These are phyloP conservation scores for Debaryomyces coudertii DNA, from an alignment of 1,139 yeast genomes.

Conservation along the genomic window DNA sequence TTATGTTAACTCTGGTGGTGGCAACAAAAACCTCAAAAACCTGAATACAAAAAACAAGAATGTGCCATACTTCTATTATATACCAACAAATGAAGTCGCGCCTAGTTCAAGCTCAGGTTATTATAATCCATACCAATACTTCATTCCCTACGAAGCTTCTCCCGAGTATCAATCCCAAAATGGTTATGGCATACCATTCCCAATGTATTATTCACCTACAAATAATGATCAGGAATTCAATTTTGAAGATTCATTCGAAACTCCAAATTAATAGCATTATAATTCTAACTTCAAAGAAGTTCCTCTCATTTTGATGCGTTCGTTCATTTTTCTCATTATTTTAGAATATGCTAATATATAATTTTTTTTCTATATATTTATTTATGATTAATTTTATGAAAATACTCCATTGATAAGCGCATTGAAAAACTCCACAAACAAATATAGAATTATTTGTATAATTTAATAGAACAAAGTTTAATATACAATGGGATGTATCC, in stretches of 20 bases:
- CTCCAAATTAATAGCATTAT: constrained; percentile 4
- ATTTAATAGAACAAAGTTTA: background rate
- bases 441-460: background rate
- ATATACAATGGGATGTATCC: constrained; percentile 4
- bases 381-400: constrained; percentile 3
- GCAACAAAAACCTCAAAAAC: constrained; percentile 8
- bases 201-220: constrained; percentile 15
- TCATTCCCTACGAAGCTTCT: constrained; percentile 14
- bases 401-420: constrained; percentile 2
- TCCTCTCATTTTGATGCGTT: background rate
- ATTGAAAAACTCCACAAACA: constrained; percentile 4
- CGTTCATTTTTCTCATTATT: background rate
- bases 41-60: constrained; percentile 8
- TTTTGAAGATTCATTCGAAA: constrained; percentile 10
- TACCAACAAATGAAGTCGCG: constrained; percentile 22
- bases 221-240: constrained; percentile 9
- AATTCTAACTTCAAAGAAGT: background rate
- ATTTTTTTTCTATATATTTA: background rate
- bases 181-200: constrained; percentile 16
- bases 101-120: constrained; percentile 14
- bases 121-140: constrained; percentile 24
- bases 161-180: constrained; percentile 11
- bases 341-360: constrained; percentile 1
- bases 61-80: constrained; percentile 28
- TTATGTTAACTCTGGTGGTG: constrained; percentile 3